Base-by-base conservation (phyloP, 2,329 filamentous ascomycete genomes). In the Neopestalotiopsis sp. region DNA sequence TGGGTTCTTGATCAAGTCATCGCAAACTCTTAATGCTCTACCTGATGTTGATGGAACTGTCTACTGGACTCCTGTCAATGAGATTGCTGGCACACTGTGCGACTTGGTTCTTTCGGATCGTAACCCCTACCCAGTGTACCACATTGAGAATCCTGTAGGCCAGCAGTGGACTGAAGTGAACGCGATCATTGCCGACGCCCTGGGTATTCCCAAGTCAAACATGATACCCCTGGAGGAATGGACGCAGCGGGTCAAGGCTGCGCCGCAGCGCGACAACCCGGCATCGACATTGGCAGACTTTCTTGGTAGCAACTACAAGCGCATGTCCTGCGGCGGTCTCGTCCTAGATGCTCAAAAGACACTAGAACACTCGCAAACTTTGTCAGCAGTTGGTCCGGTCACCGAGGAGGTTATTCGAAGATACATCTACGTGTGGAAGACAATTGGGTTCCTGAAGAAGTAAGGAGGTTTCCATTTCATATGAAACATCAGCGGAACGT, bases 1-100 rank as follows among this genome's bases (percentile, higher is more conserved):
- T 13, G 72, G 78, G 0, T 86, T 86, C 69, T 68, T 89, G 28
- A 73, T 87, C 65, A 87, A 87, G 74, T 85, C 83, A 0, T 81
- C 83, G 0, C 84, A 88, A 70, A 82, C 81, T 0, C 69, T 88
- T 0, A 75, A 76, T 0, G 78, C 74, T 0, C 71, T 85, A 9
- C 85, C 86, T 0, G 77, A 82, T 28, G 70, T 86, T 2, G 63
- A 77, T 0, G 84, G 84, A 0, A 59, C 69, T 1, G 67, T 86
- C 1, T 81, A 71, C 6, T 88, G 86, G 86, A 79, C 76, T 0
- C 83, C 85, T 0, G 85, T 87, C 5, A 77, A 87, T 57, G 68
- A 73, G 45, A 71, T 78, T 1, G 78, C 78, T 14, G 70, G 40
- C 17, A 69, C 74, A 0, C 60, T 74, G 4, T 45, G 38, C 20